phyloP scores from a whole-genome alignment of 208 protist species.

The Leishmania mexicana region DNA sequence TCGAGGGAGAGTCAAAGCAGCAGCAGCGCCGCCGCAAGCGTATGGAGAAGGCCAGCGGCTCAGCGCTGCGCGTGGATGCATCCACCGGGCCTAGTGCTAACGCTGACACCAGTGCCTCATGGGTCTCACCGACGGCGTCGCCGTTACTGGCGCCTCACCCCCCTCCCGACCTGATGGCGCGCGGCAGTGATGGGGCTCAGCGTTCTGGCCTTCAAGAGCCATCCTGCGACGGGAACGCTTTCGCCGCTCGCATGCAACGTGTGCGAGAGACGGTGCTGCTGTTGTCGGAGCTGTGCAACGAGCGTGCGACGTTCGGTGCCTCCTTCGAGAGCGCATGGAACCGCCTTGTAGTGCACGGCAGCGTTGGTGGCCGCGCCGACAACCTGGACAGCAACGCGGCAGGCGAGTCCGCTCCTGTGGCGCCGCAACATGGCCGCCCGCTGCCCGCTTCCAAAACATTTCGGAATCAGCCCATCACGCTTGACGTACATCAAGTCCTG shows the following conservation, averaged over 20 bases:
- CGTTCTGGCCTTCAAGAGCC: constrained; percentile 3
- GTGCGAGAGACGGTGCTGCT: constrained; percentile 38
- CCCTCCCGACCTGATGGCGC: neutral
- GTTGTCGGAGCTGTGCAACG: constrained; percentile 58
- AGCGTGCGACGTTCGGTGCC: constrained; percentile 41
- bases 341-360: constrained; percentile 15
- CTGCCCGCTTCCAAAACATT: neutral
- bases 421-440: neutral
- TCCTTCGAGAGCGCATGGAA: constrained; percentile 43
- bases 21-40: neutral
- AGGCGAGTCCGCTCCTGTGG: neutral
- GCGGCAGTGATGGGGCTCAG: neutral
- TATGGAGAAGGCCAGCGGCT: neutral
- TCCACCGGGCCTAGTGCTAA: neutral
- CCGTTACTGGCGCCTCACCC: constrained; percentile 9
- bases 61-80: neutral
- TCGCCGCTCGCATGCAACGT: constrained; percentile 34
- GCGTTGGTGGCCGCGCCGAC: neutral
- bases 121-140: constrained; percentile 4
- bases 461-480: neutral
- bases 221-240: constrained; percentile 14
- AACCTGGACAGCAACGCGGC: neutral
- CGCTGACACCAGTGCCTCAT: neutral
- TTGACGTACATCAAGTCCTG: constrained; percentile 47
- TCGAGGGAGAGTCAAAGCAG: neutral